Evolutionary conservation across 148 eudicot genomes (phyloP), one percentile per base, ranked within the genome.

Genomic region (Rhododendron ferrugineum): DNA sequence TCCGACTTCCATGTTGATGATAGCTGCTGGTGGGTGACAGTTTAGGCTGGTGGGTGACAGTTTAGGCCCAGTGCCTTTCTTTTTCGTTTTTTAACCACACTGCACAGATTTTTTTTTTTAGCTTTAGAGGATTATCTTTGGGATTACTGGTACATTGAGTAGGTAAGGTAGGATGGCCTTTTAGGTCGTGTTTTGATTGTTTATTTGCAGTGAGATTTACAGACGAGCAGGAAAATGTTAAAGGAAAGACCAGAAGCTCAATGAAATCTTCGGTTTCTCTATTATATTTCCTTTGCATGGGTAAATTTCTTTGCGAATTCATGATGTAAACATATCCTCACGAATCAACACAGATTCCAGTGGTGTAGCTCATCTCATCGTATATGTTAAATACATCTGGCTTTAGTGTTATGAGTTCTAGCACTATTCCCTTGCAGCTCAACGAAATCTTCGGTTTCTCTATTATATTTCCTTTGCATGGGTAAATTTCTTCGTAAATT

Each of bases 1-100:
- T 93, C 87, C 88, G 89, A 5, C 42, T 68, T 28, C 54, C 87
- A 52, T 32, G 34, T n/a, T 78, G 62, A 79, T 50, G 36, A 34
- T 56, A 56, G 82, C 66, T 79, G 82, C 82, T 79, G 64, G 58
- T 46, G 58, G 60, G 23, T 30, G 82, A 30, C 37, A 15, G 62
- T 72, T 50, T 15, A 79, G 82, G 82, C 62, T 79, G 64, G 58
- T 46, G 58, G 60, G 23, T 30, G 82, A 30, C 37, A 15, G 62
- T 72, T 50, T 15, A 79, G 82, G 82, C 62, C 62, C 28, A 1
- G 9, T 15, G 8, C 10, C 4, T 49, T 0, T 15, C 42, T 78
- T 4, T n/a, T 32, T 44, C 30, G 20, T 11, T 26, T 47, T 26
- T 78, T n/a, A 1, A 23, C 47, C 28, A 20, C 4, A 78, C 23